Conservation (phyloP, 257 asterid species). For the Penstemon davidsonii region DNA sequence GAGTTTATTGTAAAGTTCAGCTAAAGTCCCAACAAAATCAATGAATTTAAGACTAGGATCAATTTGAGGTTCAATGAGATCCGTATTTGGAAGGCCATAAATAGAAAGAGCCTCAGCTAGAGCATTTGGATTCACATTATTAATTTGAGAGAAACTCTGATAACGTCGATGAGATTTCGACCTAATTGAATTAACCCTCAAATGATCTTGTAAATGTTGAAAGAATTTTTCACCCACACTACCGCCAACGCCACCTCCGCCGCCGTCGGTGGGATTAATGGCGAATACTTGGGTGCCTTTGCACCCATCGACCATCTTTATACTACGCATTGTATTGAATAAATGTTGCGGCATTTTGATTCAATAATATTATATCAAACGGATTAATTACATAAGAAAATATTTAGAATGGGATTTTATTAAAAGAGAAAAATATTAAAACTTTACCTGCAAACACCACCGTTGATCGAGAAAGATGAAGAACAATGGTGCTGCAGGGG, state of each 20-base stretch:
- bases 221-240: constrained; percentile 70
- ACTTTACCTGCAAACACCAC: constrained; percentile 69
- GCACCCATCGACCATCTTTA: constrained; percentile 81
- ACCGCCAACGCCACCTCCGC: constrained; percentile 42
- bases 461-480: constrained; percentile 34
- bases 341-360: constrained; percentile 78
- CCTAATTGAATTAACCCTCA: constrained; percentile 65
- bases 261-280: constrained; percentile 44
- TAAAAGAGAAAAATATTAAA: constrained; percentile 18
- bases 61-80: constrained; percentile 78
- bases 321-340: constrained; percentile 72
- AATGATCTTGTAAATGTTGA: constrained; percentile 74
- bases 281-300: constrained; percentile 60
- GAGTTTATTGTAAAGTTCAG: constrained; percentile 58
- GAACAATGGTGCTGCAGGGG: constrained; percentile 45
- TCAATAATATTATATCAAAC: constrained; percentile 25
- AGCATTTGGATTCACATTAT: constrained; percentile 36
- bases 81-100: constrained; percentile 75
- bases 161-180: constrained; percentile 57
- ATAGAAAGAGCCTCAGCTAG: constrained; percentile 60
- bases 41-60: constrained; percentile 72
- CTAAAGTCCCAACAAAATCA: constrained; percentile 63
- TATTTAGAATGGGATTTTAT: constrained; percentile 18
- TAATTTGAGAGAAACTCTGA: constrained; percentile 44
- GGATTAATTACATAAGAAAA: constrained; percentile 17